These are phyloP conservation scores for Sporothrix schenckii DNA, from an alignment of 2,329 filamentous ascomycete species.

Conservation along the genomic window DNA sequence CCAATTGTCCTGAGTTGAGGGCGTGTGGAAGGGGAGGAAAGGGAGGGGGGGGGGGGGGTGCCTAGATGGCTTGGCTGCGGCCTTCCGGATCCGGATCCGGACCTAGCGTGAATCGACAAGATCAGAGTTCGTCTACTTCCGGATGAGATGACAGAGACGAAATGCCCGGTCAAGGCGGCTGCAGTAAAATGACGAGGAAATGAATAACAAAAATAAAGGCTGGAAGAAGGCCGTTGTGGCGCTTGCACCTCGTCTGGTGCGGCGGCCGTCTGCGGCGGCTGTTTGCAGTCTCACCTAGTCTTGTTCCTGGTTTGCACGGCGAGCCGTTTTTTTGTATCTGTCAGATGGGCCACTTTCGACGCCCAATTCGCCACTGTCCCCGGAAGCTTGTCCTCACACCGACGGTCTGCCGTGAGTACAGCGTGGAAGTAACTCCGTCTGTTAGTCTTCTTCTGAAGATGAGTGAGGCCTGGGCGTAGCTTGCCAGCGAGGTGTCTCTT, in stretches of 20 bases:
- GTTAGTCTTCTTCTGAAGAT: constrained; percentile 2
- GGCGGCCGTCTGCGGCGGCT: background rate
- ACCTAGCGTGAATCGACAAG: constrained; percentile 1
- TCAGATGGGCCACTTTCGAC: background rate
- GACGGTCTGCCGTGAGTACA: background rate
- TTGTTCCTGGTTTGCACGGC: background rate
- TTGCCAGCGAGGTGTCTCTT: constrained; percentile 22
- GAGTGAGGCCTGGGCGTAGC: constrained; percentile 16
- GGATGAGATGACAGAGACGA: background rate
- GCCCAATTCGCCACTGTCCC: background rate
- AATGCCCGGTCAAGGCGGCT: background rate
- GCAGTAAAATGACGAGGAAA: background rate
- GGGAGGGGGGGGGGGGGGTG: no score
- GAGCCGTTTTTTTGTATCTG: constrained; percentile 9
- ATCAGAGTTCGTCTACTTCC: constrained; percentile 4
- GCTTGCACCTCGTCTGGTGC: background rate
- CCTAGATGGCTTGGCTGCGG: constrained; percentile 14
- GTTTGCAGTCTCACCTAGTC: background rate
- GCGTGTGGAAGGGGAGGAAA: no score
- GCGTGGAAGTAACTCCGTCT: background rate
- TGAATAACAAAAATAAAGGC: background rate
- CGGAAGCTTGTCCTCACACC: background rate
- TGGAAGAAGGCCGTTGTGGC: background rate
- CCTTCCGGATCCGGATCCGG: constrained; percentile 20
- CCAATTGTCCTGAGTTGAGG: background rate